A percentile compares a stretch with the other conserved stretches of the same genome.
Evolutionary conservation across 768 basidiomycete species (phyloP).

Genomic region (Mrakia frigida): DNA sequence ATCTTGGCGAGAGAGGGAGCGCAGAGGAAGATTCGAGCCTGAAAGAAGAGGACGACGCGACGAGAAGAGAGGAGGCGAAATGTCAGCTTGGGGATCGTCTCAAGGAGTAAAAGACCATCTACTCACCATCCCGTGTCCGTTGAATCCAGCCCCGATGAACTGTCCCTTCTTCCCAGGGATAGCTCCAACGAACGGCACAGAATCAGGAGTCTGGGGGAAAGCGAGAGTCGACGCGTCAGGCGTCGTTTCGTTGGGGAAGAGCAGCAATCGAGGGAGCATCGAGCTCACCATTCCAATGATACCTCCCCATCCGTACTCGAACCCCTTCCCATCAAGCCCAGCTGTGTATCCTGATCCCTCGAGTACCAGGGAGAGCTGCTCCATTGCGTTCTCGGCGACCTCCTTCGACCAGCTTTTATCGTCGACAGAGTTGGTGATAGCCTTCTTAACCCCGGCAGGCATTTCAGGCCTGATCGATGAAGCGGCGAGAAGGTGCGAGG

Average conservation of each 20-base stretch:
- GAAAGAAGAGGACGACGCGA: too few species aligned
- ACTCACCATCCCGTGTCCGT: conserved; percentile 24
- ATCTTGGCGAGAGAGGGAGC: conserved; percentile 9
- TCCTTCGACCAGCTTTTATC: background rate
- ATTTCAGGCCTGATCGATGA: background rate
- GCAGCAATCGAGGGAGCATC: background rate
- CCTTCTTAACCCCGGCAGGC: background rate
- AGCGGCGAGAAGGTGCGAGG: background rate
- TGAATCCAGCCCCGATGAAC: conserved; percentile 21
- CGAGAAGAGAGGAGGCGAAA: too few species aligned
- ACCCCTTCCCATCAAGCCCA: background rate
- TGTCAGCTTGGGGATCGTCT: too few species aligned
- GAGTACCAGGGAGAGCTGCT: background rate
- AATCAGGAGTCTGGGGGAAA: conserved; percentile 11
- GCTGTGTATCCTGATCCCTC: conserved; percentile 1
- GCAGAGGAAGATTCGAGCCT: conserved; percentile 23
- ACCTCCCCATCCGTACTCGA: conserved; percentile 13
- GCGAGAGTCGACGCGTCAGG: background rate
- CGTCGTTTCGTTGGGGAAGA: background rate
- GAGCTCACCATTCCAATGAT: conserved; percentile 15
- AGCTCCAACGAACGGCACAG: conserved; percentile 16
- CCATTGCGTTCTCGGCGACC: conserved; percentile 3
- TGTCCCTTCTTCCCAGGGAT: conserved; percentile 18
- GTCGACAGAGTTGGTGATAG: background rate
- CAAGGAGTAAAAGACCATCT: too few species aligned